Base-by-base conservation (phyloP, 306 rosid species). In the Chamaecrista fasciculata region DNA sequence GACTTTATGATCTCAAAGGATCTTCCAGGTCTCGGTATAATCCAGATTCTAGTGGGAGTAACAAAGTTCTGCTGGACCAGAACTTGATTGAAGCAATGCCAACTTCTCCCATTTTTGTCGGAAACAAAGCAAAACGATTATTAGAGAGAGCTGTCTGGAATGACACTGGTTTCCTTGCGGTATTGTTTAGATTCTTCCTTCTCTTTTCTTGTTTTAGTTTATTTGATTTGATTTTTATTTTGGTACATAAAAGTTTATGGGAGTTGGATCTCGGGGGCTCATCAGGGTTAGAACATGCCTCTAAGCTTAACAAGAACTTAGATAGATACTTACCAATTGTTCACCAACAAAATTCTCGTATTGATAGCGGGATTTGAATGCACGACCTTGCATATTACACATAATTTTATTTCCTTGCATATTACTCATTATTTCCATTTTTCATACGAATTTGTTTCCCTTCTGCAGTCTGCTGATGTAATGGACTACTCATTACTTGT, bases 51-150 rank as follows among this genome's bases (percentile, higher is more conserved):
- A 84, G 76, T 6, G 99, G 99, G 73, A 88, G 82, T 70, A 88
- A 93, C 87, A 86, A 85, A 75, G 98, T 88, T 76, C 85, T 94
- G 28, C 75, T 94, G 74, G 99, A 94, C 84, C 92, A 94, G 72
- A 94, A 94, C 78, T 83, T 94, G 86, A 86, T 94, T 66, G 99
- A 94, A 78, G 91, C 97, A 72, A 94, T 94, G 97, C 96, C 99
- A n/a, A 94, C 99, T 20, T 85, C 89, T 79, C 99, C 99, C 16
- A 94, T 94, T 69, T 94, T 94, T 53, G 89, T 94, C 74, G 96
- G 97, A 69, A 86, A 83, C 88, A 95, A 95, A 75, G 96, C 95
- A 4, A 95, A 95, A 73, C 85, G 97, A 6, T 24, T 81, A 84
- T 76, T 95, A 70, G 97, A 91, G 75, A 84, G 99, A 89, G 99